Evolutionary conservation across 345 rosid genomes (phyloP).

Genomic region (Eutrema heterophyllum): DNA sequence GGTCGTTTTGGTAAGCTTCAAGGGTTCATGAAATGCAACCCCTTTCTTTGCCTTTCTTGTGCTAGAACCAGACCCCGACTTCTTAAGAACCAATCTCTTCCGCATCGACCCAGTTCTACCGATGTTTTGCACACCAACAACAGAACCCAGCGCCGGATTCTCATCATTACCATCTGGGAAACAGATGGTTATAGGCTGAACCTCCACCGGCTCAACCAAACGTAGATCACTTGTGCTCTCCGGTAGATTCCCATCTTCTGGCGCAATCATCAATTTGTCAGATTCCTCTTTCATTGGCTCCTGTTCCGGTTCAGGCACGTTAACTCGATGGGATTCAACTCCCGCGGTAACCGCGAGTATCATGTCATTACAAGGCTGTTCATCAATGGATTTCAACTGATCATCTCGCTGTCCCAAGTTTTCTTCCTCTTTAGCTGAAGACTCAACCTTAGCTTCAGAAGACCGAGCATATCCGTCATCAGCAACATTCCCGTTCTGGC

Average conservation of each 20-base stretch:
- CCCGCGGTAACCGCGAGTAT: neutral
- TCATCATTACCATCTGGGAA: neutral
- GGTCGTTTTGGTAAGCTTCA: constrained; percentile 14
- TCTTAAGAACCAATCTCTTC: neutral
- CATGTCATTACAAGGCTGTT: neutral
- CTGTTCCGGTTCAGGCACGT: neutral
- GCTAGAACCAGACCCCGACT: neutral
- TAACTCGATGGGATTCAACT: neutral
- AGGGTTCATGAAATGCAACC: constrained; percentile 11
- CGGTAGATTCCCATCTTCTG: neutral
- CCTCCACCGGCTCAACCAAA: neutral
- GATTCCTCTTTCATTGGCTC: neutral
- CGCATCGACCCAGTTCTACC: too few relatives aligned
- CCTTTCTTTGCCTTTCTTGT: constrained; percentile 38
- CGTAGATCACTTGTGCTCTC: neutral
- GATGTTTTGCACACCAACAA: too few relatives aligned
- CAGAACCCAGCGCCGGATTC: neutral
- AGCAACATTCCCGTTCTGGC: neutral
- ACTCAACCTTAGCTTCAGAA: constrained; percentile 12
- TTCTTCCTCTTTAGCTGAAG: neutral
- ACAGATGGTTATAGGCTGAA: neutral
- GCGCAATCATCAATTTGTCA: neutral
- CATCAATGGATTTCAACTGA: neutral
- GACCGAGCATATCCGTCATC: neutral
- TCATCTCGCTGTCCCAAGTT: neutral